Conservation (phyloP, 805 yeast species). For the Nakazawaea sp. region DNA sequence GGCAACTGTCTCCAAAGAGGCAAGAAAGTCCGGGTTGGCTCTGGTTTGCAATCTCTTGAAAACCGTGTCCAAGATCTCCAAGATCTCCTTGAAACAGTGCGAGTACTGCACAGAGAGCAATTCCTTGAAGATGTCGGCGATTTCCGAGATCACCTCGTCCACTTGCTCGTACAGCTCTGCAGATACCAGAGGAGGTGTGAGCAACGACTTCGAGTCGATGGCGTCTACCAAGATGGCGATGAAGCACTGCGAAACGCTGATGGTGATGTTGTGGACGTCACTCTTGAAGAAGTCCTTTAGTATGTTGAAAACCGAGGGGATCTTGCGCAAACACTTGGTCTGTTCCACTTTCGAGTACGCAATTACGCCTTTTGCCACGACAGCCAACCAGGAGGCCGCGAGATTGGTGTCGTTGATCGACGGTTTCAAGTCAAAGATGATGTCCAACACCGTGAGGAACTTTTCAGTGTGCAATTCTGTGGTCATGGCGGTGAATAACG, state of each 20-base stretch:
- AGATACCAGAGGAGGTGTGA: conserved; percentile 44
- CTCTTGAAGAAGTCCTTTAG: conserved; percentile 64
- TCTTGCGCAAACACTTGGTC: conserved; percentile 41
- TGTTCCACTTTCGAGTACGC: conserved; percentile 42
- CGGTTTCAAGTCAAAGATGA: conserved; percentile 76
- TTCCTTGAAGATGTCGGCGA: conserved; percentile 51
- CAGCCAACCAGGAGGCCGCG: conserved; percentile 92
- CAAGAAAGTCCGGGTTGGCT: conserved; percentile 57
- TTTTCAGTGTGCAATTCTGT: conserved; percentile 48
- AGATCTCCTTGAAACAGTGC: conserved; percentile 66
- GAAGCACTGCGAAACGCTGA: conserved; percentile 81
- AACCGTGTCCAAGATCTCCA: conserved; percentile 58
- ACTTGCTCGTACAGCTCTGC: conserved; percentile 45
- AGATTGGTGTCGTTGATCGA: conserved; percentile 75
- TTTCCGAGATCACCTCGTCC: conserved; percentile 42
- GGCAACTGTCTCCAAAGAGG: conserved; percentile 60
- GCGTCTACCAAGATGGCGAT: conserved; percentile 70
- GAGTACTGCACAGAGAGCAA: conserved; percentile 69
- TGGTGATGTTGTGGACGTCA: conserved; percentile 54
- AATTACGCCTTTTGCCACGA: conserved; percentile 65
- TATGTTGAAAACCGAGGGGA: conserved; percentile 49
- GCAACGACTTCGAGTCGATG: conserved; percentile 51
- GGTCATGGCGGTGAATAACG: conserved; percentile 62
- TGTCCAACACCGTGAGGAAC: conserved; percentile 56
- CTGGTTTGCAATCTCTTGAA: conserved; percentile 49